Percentiles rank a stretch among this genome's conserved stretches.
Evolutionary conservation across 495 filamentous ascomycete species (phyloP).

Genomic region (Parathielavia hyrcaniae): DNA sequence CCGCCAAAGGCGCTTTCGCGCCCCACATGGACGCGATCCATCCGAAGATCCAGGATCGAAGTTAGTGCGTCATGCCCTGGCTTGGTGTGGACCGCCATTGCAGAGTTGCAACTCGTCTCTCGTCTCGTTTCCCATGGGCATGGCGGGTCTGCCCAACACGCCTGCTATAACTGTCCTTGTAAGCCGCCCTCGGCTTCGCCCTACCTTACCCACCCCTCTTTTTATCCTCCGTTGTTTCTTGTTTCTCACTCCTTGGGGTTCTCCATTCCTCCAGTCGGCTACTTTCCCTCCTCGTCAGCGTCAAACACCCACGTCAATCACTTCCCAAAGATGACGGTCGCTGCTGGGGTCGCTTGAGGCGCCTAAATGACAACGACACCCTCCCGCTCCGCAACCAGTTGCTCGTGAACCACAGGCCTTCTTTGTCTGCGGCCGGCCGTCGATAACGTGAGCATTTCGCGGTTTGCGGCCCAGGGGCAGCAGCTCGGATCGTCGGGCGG

Average conservation of each 20-base stretch:
- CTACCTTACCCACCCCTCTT: slow-evolving; percentile 4
- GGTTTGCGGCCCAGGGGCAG: background rate
- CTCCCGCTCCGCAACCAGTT: slow-evolving; percentile 9
- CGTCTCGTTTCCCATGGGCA: slow-evolving; percentile 4
- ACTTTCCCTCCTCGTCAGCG: slow-evolving; percentile 4
- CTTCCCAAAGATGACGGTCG: slow-evolving; percentile 29
- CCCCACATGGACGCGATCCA: slow-evolving; percentile 26
- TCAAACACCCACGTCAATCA: slow-evolving; percentile 22
- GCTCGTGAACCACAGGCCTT: background rate
- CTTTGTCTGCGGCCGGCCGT: background rate
- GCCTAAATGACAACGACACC: slow-evolving; percentile 29
- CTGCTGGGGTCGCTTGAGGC: slow-evolving; percentile 28
- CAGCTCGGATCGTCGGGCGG: slow-evolving; percentile 14
- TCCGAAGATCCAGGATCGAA: slow-evolving; percentile 25
- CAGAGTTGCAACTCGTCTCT: no score
- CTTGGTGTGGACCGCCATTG: slow-evolving; percentile 23
- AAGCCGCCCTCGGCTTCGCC: slow-evolving; percentile 10
- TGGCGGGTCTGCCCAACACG: slow-evolving; percentile 6
- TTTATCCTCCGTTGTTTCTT: background rate
- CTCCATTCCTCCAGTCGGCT: background rate
- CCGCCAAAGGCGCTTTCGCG: slow-evolving; percentile 17
- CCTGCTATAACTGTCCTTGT: slow-evolving; percentile 22
- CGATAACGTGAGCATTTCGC: slow-evolving; percentile 8
- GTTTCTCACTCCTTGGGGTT: background rate
- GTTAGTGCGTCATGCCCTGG: slow-evolving; percentile 25